These are phyloP conservation scores for Carpinus viminea DNA, from an alignment of 306 rosid species.

Conservation along the genomic window DNA sequence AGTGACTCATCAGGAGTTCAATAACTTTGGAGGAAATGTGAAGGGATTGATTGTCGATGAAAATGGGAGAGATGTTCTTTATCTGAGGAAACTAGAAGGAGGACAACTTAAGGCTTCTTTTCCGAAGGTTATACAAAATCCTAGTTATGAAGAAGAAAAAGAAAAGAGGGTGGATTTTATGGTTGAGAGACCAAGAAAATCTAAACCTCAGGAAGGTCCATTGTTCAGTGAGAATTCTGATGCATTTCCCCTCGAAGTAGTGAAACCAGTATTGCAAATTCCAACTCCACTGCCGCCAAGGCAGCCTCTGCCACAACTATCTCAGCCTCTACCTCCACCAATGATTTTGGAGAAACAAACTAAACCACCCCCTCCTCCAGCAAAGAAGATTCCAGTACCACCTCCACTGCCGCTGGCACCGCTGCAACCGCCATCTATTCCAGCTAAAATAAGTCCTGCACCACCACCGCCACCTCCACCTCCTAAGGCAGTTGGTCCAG, in stretches of 20 bases:
- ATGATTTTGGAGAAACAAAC: slow-evolving; percentile 33
- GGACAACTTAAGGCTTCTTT: slow-evolving; percentile 33
- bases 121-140: slow-evolving; percentile 46
- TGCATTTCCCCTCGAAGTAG: background rate
- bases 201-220: slow-evolving; percentile 8
- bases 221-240: background rate
- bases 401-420: slow-evolving; percentile 2
- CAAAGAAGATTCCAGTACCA: slow-evolving; percentile 8
- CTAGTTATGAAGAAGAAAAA: slow-evolving; percentile 47
- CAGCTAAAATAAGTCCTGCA: slow-evolving; percentile 23
- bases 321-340: slow-evolving; percentile 28
- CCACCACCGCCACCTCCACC: slow-evolving; percentile 38
- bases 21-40: slow-evolving; percentile 42
- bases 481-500: slow-evolving; percentile 32
- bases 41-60: slow-evolving; percentile 50
- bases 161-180: slow-evolving; percentile 46
- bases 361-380: slow-evolving; percentile 22
- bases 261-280: slow-evolving; percentile 25
- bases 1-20: slow-evolving; percentile 34
- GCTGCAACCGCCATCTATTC: background rate
- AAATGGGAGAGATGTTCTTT: slow-evolving; percentile 50
- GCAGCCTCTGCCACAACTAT: slow-evolving; percentile 19
- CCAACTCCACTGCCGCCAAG: slow-evolving; percentile 17
- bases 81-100: slow-evolving; percentile 45
- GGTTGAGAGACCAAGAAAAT: slow-evolving; percentile 31